Base-by-base conservation (phyloP, 805 yeast species). In the Cyberlindnera euphorbiae region DNA sequence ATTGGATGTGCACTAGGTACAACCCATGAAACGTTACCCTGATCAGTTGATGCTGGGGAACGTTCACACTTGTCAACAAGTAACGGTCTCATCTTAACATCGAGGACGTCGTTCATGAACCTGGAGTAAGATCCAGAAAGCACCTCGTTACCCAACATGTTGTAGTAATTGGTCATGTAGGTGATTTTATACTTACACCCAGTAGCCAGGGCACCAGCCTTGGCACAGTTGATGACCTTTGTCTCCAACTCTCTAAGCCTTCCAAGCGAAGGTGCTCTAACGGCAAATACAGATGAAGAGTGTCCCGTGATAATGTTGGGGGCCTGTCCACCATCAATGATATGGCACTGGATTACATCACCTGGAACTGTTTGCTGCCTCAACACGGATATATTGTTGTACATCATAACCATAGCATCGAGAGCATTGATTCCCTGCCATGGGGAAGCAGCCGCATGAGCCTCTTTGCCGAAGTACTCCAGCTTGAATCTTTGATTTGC, bases 371-470 rank as follows among this genome's bases (percentile, higher is more conserved):
- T 26, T 22, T 38, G 41, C 17, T 38, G 41, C 30, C 41, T 38
- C 9, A 38, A 23, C 17, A 38, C 41, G 4, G 37, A 29, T 13
- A 33, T 31, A 7, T 28, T 26, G 28, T 38, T 38, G 32, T 38
- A 38, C 32, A 38, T 18, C 28, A 38, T 6, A 2, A 33, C 32
- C 37, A 38, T 33, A 5, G 41, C 41, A 21, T 38, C 41, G 4
- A 38, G 28, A 8, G 41, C 41, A 14, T 38, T 38, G 31, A 38
- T 14, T 12, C 41, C 41, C 16, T 38, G 34, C 41, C 41, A 38
- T 26, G 41, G 41, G 10, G 41, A 32, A 8, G 37, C 41, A 13
- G 41, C 41, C 2, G 41, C 41, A 14, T 38, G 41, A 11, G 41
- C 41, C 19, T 38, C 41, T 33, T 26, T 38, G 6, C 41, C 41